These are phyloP conservation scores for Tylopilus sp. DNA, from an alignment of 1,284 basidiomycete genomes.

Conservation along the genomic window DNA sequence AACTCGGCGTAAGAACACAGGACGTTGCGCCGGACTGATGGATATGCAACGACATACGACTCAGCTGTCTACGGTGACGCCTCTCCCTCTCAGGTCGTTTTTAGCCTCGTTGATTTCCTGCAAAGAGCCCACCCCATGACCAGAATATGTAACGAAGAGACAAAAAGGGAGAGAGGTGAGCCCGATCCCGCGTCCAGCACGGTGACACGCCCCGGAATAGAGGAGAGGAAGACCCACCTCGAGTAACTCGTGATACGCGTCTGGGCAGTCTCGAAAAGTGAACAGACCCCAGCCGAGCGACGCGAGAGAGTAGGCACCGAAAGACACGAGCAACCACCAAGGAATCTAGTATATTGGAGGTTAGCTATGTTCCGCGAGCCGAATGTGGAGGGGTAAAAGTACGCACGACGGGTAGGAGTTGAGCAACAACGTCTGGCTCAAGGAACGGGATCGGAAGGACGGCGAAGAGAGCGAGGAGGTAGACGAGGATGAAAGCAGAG, in stretches of 20 bases:
- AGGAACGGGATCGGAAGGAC: slow-evolving; percentile 56
- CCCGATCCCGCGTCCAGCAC: background rate
- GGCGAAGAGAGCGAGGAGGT: slow-evolving; percentile 42
- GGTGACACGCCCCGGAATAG: background rate
- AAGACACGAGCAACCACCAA: slow-evolving; percentile 74
- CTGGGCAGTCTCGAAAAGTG: slow-evolving; percentile 70
- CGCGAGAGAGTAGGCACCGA: slow-evolving; percentile 71
- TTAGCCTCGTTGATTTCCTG: slow-evolving; percentile 70
- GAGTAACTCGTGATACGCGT: slow-evolving; percentile 69
- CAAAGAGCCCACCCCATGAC: background rate
- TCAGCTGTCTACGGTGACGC: slow-evolving; percentile 57
- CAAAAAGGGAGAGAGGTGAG: background rate
- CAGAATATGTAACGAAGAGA: background rate
- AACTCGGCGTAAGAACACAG: background rate
- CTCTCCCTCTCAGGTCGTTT: slow-evolving; percentile 61
- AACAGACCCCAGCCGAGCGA: slow-evolving; percentile 70
- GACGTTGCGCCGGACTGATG: background rate
- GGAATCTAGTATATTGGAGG: slow-evolving; percentile 47
- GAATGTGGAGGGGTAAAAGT: background rate
- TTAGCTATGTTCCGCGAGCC: too few species aligned
- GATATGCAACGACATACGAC: background rate
- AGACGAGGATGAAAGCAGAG: slow-evolving; percentile 12
- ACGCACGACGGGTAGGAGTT: slow-evolving; percentile 52
- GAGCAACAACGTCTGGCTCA: slow-evolving; percentile 39
- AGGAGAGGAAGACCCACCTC: slow-evolving; percentile 40